Percentiles rank a stretch among this genome's conserved stretches.
Evolutionary conservation across 345 rosid species (phyloP).

Genomic region (Aquilaria malaccensis): DNA sequence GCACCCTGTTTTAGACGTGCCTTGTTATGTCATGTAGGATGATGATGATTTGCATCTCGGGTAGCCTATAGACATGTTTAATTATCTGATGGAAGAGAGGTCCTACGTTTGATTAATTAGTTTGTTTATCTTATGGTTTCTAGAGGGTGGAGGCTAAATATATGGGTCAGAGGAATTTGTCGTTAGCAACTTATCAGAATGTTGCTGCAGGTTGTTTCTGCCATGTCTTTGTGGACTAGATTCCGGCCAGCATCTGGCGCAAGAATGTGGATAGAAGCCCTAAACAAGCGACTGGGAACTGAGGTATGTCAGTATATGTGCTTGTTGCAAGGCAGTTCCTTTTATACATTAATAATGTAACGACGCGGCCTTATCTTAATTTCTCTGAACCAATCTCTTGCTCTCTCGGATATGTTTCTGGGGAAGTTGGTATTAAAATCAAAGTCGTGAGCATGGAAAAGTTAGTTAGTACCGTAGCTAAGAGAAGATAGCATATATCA

Average conservation of each 20-base stretch:
- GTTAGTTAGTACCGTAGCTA: too few relatives aligned
- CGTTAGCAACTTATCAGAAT: neutral
- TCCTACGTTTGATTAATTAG: neutral
- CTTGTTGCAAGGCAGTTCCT: neutral
- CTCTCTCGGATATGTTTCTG: neutral
- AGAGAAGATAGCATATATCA: too few relatives aligned
- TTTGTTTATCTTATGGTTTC: neutral
- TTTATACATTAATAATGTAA: neutral
- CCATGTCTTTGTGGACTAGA: constrained; percentile 98
- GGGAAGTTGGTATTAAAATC: neutral
- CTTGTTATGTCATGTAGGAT: too few relatives aligned
- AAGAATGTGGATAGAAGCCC: constrained; percentile 99
- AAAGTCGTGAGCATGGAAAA: too few relatives aligned
- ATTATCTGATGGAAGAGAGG: neutral
- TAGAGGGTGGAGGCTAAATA: too few relatives aligned
- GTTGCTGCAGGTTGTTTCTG: constrained; percentile 78
- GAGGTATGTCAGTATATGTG: constrained; percentile 50
- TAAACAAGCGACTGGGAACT: constrained; percentile 86
- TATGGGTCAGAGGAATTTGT: too few relatives aligned
- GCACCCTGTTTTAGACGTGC: too few relatives aligned
- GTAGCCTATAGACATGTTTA: too few relatives aligned
- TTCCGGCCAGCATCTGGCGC: constrained; percentile 97
- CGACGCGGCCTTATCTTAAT: neutral
- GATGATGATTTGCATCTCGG: too few relatives aligned
- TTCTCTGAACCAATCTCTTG: neutral